These are phyloP conservation scores for Penicillium atrosanguineum DNA, from an alignment of 495 filamentous ascomycete species.

Conservation along the genomic window DNA sequence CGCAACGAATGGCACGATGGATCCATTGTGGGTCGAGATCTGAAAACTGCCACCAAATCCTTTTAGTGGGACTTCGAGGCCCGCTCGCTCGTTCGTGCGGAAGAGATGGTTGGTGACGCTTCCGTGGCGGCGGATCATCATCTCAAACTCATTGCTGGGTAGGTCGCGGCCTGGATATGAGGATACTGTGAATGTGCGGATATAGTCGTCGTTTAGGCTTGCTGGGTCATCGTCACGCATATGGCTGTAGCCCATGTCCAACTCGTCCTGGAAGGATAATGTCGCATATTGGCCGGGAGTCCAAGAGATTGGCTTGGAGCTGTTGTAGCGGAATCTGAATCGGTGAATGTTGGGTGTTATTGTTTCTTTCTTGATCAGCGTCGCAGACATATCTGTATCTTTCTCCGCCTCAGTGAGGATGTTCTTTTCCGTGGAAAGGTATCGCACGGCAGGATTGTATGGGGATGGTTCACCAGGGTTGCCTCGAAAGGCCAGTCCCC, in stretches of 20 bases:
- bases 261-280: conserved; percentile 62
- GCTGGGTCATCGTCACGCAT: conserved; percentile 77
- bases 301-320: conserved; percentile 48
- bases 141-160: conserved; percentile 58
- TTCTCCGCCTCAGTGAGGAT: conserved; percentile 7
- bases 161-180: conserved; percentile 45
- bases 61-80: conserved; percentile 61
- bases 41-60: conserved; percentile 71
- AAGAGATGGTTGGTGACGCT: conserved; percentile 64
- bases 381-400: neutral
- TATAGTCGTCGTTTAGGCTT: conserved; percentile 77
- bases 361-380: neutral
- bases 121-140: conserved; percentile 67
- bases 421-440: conserved; percentile 48
- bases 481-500: conserved; percentile 67
- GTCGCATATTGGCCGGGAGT: conserved; percentile 72
- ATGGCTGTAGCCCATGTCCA: conserved; percentile 71
- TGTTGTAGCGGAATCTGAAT: conserved; percentile 58
- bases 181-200: conserved; percentile 77
- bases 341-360: conserved; percentile 58
- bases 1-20: conserved; percentile 54
- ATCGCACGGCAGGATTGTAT: conserved; percentile 67
- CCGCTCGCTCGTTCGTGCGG: conserved; percentile 46
- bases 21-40: conserved; percentile 40
- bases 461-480: conserved; percentile 56